A percentile compares a stretch with the other conserved stretches of the same genome.
These are phyloP conservation scores for Ceratobasidium papillatum DNA, from an alignment of 1,284 basidiomycete genomes.

Conservation along the genomic window DNA sequence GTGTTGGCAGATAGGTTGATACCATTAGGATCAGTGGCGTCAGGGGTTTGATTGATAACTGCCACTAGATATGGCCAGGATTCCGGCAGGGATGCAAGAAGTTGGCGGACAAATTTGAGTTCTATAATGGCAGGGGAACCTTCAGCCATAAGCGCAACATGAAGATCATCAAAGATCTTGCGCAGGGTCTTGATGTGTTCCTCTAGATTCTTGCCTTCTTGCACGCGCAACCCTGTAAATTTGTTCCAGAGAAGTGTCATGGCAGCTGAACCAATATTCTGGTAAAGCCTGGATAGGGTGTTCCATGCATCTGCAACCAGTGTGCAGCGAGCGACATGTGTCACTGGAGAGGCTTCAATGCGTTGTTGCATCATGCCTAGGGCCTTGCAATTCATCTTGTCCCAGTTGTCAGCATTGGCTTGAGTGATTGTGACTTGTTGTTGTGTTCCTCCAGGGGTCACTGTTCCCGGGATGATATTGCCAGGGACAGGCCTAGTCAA, in stretches of 20 bases:
- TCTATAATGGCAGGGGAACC: not conserved
- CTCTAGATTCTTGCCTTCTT: not conserved
- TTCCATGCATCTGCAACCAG: not conserved
- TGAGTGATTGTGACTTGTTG: not conserved
- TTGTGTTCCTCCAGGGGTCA: not conserved
- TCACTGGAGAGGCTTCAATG: not conserved
- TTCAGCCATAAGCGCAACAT: constrained; percentile 2
- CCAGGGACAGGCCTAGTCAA: not conserved
- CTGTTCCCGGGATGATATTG: not conserved
- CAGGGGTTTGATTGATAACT: not conserved
- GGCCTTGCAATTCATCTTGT: constrained; percentile 1
- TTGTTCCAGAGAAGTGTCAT: constrained; percentile 12
- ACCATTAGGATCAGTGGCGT: not conserved
- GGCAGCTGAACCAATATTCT: not conserved
- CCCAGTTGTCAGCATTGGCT: not conserved
- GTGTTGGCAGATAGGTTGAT: not conserved
- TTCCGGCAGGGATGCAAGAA: constrained; percentile 6
- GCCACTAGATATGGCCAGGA: constrained; percentile 15
- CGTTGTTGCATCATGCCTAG: not conserved
- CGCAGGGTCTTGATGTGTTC: not conserved
- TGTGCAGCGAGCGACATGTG: constrained; percentile 6
- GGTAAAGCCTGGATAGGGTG: not conserved
- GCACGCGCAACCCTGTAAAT: not conserved
- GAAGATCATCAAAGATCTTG: not conserved
- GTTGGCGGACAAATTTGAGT: constrained; percentile 16